Percentiles rank a stretch among this genome's conserved stretches.
These are phyloP conservation scores for Ophiostoma ips DNA, from an alignment of 2,329 filamentous ascomycete species.

Conservation along the genomic window DNA sequence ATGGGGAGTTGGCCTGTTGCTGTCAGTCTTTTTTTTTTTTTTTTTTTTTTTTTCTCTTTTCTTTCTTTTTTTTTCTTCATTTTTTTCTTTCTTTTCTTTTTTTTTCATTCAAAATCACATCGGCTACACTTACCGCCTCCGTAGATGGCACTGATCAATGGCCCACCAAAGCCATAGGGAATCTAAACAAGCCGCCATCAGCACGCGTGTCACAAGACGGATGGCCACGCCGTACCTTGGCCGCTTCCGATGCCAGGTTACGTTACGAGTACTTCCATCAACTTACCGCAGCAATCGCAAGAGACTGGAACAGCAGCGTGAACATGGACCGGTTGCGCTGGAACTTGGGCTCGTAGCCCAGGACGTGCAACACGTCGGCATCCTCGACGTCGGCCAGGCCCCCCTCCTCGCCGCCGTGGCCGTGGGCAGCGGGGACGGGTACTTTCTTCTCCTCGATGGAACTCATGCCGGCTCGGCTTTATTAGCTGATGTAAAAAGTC, in stretches of 20 bases:
- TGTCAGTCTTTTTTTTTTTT: not conserved
- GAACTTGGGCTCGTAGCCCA: slow-evolving; percentile 46
- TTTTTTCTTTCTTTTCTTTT: not conserved
- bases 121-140: slow-evolving; percentile 6
- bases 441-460: not conserved
- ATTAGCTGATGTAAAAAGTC: no score
- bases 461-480: not conserved
- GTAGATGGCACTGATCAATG: slow-evolving; percentile 10
- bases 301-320: slow-evolving; percentile 45
- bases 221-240: no score
- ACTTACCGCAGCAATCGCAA: slow-evolving; percentile 10
- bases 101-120: no score
- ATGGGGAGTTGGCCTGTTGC: slow-evolving; percentile 19
- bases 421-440: not conserved
- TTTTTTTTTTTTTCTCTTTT: not conserved
- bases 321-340: slow-evolving; percentile 44
- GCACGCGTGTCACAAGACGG: no score
- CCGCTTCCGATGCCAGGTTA: not conserved
- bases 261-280: not conserved
- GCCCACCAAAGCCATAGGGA: slow-evolving; percentile 9
- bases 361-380: slow-evolving; percentile 7
- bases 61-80: not conserved
- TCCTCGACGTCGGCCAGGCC: not conserved
- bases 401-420: not conserved
- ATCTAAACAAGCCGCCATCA: slow-evolving; percentile 1